These are phyloP conservation scores for Auxenochlorella protothecoides DNA, from an alignment of 139 green algal species.

Conservation along the genomic window DNA sequence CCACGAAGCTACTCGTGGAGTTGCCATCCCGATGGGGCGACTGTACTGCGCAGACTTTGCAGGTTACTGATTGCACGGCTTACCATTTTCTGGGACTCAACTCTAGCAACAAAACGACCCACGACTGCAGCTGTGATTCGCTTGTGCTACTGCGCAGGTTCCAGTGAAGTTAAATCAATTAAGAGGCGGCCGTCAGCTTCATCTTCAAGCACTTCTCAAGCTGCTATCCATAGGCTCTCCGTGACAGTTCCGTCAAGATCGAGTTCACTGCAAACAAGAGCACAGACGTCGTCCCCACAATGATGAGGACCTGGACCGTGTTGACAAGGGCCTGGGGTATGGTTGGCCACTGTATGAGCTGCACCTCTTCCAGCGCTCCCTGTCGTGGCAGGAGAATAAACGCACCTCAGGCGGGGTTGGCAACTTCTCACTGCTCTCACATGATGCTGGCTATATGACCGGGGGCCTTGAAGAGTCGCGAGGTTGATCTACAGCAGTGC, in stretches of 20 bases:
- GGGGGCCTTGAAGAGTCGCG: background rate
- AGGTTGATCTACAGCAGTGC: background rate
- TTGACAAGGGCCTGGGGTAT: slow-evolving; percentile 29
- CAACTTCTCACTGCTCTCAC: no score
- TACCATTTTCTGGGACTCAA: no score
- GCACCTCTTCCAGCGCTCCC: slow-evolving; percentile 46
- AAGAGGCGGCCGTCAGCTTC: background rate
- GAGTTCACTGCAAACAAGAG: slow-evolving; percentile 44
- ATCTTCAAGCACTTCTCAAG: no score
- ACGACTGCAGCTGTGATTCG: background rate
- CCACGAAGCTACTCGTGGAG: no score
- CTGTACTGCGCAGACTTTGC: no score
- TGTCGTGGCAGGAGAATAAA: background rate
- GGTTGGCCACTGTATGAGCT: slow-evolving; percentile 49
- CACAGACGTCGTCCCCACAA: slow-evolving; percentile 32
- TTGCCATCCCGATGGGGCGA: no score
- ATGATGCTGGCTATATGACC: no score
- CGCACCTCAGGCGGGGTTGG: no score
- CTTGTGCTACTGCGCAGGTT: background rate
- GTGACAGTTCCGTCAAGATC: slow-evolving; percentile 29
- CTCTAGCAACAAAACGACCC: no score
- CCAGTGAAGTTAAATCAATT: slow-evolving; percentile 13
- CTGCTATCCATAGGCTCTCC: background rate
- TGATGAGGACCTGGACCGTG: slow-evolving; percentile 43
- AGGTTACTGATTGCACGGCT: no score